These are phyloP conservation scores for Penicillium griseofulvum DNA, from an alignment of 2,329 filamentous ascomycete species.

Conservation along the genomic window DNA sequence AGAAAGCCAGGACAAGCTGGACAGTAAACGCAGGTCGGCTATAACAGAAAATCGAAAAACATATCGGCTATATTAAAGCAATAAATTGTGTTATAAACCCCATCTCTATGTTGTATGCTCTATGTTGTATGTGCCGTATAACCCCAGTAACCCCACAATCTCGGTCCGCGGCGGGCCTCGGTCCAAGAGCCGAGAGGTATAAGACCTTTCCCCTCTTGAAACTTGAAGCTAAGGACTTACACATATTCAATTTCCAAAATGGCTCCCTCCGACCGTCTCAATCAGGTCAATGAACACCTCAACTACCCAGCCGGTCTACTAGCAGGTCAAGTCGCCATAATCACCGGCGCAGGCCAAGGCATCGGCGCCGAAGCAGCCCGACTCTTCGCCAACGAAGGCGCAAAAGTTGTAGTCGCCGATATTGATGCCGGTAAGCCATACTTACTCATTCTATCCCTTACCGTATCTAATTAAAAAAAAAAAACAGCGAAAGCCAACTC, in stretches of 20 bases:
- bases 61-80: conserved; percentile 5
- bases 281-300: conserved; percentile 73
- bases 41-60: conserved; percentile 1
- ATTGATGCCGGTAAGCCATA: conserved; percentile 64
- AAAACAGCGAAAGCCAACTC: conserved; percentile 63
- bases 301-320: conserved; percentile 80
- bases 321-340: conserved; percentile 76
- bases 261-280: conserved; percentile 56
- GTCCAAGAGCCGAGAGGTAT: conserved; percentile 11
- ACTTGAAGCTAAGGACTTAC: too few species aligned
- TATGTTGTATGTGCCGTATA: too few species aligned
- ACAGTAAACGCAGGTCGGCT: conserved; percentile 17
- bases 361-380: conserved; percentile 82
- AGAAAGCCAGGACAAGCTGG: conserved; percentile 9
- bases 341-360: conserved; percentile 82
- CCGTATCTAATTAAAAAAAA: background rate
- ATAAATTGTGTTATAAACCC: background rate
- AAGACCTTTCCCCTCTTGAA: background rate
- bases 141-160: conserved; percentile 26
- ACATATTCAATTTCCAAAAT: conserved; percentile 24
- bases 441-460: background rate
- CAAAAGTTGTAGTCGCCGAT: conserved; percentile 78
- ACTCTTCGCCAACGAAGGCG: conserved; percentile 83
- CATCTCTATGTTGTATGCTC: background rate
- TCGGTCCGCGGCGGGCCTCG: conserved; percentile 24